These are phyloP conservation scores for Pseudogymnoascus sp. DNA, from an alignment of 2,329 filamentous ascomycete species.

Conservation along the genomic window DNA sequence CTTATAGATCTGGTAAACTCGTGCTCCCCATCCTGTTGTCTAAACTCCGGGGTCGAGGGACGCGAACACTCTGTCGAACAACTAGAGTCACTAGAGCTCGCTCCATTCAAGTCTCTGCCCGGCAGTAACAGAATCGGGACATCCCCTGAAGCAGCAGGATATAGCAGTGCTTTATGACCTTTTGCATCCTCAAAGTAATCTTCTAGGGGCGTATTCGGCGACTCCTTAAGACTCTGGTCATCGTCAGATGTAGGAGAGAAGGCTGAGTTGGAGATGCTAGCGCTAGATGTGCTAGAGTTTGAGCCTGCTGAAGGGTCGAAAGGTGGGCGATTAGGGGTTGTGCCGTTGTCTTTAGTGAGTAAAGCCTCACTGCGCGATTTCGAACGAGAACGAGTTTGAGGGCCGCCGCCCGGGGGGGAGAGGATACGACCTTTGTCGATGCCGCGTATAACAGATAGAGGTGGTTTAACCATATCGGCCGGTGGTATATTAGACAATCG, in stretches of 20 bases:
- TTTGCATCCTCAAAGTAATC: background rate
- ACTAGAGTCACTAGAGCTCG: background rate
- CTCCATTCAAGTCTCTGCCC: background rate
- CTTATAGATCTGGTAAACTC: background rate
- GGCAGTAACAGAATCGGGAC: background rate
- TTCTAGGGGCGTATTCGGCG: background rate
- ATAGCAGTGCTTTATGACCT: background rate
- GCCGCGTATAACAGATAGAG: background rate
- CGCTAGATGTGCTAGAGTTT: background rate
- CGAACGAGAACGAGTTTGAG: background rate
- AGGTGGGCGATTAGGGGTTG: background rate
- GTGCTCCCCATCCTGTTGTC: background rate
- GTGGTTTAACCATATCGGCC: background rate
- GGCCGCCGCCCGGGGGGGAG: background rate
- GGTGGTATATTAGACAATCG: background rate
- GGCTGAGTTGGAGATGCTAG: background rate
- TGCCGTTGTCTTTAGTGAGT: background rate
- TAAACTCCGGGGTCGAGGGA: background rate
- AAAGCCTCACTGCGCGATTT: background rate
- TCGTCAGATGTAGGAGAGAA: background rate
- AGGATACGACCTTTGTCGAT: background rate
- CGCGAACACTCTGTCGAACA: background rate
- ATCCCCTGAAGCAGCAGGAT: background rate
- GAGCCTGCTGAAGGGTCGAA: background rate
- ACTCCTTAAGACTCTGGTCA: background rate